phyloP scores from a whole-genome alignment of 1,139 yeast species.

The Lizanozyma gosingica region DNA sequence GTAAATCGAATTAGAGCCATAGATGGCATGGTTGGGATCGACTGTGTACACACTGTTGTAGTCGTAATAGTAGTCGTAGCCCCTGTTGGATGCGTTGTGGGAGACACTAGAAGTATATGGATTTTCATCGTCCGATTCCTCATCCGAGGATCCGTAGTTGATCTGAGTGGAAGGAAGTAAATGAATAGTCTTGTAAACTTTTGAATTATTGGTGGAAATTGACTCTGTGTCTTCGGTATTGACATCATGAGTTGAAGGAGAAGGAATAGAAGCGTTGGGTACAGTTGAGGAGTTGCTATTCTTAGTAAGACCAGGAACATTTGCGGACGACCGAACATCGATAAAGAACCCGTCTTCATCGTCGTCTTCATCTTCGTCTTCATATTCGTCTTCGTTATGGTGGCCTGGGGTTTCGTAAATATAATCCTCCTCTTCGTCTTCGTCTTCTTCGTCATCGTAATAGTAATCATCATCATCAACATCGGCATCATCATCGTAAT shows the following conservation, averaged over 20 bases:
- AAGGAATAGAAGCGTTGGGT: slow-evolving; percentile 4
- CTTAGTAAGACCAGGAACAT: slow-evolving; percentile 14
- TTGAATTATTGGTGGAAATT: slow-evolving; percentile 16
- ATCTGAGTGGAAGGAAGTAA: slow-evolving; percentile 74
- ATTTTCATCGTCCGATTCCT: slow-evolving; percentile 47
- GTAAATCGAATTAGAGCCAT: slow-evolving; percentile 15
- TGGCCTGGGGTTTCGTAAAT: slow-evolving; percentile 7
- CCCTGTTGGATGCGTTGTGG: slow-evolving; percentile 62
- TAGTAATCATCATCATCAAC: slow-evolving; percentile 8
- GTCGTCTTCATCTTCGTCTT: slow-evolving; percentile 24
- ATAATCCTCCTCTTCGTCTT: slow-evolving; percentile 12
- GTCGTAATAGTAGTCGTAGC: slow-evolving; percentile 80
- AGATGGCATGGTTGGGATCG: slow-evolving; percentile 41
- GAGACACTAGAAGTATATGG: slow-evolving; percentile 54
- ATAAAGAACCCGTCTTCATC: slow-evolving; percentile 59
- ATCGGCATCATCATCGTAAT: slow-evolving; percentile 15
- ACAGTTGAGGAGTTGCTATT: slow-evolving; percentile 3
- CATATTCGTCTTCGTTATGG: slow-evolving; percentile 11
- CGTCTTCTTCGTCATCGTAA: slow-evolving; percentile 13
- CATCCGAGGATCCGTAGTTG: slow-evolving; percentile 72
- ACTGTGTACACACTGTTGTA: slow-evolving; percentile 73
- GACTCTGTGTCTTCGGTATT: slow-evolving; percentile 22
- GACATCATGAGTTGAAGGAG: background rate
- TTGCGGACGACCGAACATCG: slow-evolving; percentile 41
- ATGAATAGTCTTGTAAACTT: slow-evolving; percentile 48